Percentiles rank a stretch among this genome's conserved stretches.
Conservation (phyloP, 352 stramenopile species). For the Globisporangium solare region DNA sequence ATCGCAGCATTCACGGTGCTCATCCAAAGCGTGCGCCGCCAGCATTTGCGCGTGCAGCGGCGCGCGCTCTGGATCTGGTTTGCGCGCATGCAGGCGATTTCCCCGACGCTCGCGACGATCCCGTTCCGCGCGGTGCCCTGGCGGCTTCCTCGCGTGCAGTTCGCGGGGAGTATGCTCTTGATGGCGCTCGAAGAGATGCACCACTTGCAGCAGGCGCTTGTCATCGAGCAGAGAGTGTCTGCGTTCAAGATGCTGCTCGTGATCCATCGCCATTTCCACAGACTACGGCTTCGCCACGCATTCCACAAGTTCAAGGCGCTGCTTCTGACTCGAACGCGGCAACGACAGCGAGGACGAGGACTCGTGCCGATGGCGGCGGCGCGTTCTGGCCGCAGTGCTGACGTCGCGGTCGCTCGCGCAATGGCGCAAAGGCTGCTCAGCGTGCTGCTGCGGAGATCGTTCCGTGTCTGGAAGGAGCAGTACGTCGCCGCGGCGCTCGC, state of each 20-base stretch:
- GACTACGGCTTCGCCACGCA: constrained; percentile 12
- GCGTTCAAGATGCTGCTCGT: constrained; percentile 9
- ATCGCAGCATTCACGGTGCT: constrained; percentile 15
- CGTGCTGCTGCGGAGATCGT: constrained; percentile 23
- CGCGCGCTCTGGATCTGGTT: constrained; percentile 53
- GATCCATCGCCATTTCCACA: constrained; percentile 3
- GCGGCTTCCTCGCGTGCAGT: constrained; percentile 8
- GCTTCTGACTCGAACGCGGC: not conserved
- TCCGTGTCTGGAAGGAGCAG: constrained; percentile 44
- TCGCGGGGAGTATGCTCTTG: constrained; percentile 23
- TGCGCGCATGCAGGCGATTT: constrained; percentile 21
- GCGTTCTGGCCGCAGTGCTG: not conserved
- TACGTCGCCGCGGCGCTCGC: constrained; percentile 39
- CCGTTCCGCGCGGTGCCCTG: constrained; percentile 21
- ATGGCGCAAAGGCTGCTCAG: constrained; percentile 21
- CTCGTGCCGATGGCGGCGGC: no score
- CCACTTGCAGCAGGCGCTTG: constrained; percentile 14
- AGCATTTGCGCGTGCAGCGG: constrained; percentile 17
- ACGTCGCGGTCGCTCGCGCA: constrained; percentile 16
- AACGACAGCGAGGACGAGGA: not conserved
- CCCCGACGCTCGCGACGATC: constrained; percentile 14
- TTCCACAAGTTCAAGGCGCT: constrained; percentile 16
- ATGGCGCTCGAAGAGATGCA: constrained; percentile 27
- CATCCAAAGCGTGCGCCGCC: constrained; percentile 20
- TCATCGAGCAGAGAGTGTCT: constrained; percentile 2